Evolutionary conservation across 2,329 filamentous ascomycete genomes (phyloP).

Genomic region (Botrytis aclada): DNA sequence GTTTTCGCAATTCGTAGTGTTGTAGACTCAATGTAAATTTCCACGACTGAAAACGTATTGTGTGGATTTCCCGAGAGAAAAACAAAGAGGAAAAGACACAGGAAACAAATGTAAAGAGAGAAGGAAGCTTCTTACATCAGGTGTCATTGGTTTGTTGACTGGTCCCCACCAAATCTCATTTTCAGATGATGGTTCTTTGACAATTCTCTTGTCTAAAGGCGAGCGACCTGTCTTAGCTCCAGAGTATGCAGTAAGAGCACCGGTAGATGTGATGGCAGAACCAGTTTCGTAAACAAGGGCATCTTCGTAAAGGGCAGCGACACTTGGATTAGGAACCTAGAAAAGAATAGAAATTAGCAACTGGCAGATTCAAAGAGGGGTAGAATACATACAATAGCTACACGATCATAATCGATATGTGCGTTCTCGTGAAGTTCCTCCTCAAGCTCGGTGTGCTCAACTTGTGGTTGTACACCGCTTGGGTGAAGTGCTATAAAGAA

Average conservation of each 20-base stretch:
- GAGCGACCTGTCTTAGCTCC: constrained; percentile 97
- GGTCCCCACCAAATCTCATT: constrained; percentile 81
- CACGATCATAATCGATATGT: constrained; percentile 98
- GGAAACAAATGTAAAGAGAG: not conserved
- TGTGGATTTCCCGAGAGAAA: not conserved
- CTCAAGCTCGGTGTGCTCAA: constrained; percentile 92
- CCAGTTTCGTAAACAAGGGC: constrained; percentile 96
- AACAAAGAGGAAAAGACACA: not conserved
- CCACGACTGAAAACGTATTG: not conserved
- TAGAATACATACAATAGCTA: constrained; percentile 78
- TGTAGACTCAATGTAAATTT: not conserved
- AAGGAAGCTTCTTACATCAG: constrained; percentile 68
- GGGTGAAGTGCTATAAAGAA: constrained; percentile 29
- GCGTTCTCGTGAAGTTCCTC: constrained; percentile 96
- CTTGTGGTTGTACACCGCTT: constrained; percentile 44
- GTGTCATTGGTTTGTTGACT: constrained; percentile 98
- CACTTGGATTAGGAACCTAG: constrained; percentile 76
- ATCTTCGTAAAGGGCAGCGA: constrained; percentile 97
- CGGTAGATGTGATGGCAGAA: constrained; percentile 92
- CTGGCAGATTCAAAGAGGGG: constrained; percentile 8
- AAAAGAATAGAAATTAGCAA: constrained; percentile 17
- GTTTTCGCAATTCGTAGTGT: not conserved
- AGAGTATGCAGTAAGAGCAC: constrained; percentile 94
- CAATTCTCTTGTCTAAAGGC: constrained; percentile 94
- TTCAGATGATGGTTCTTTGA: constrained; percentile 85